These are phyloP conservation scores for Pyrenopolyporus hunteri DNA, from an alignment of 495 filamentous ascomycete species.

Conservation along the genomic window DNA sequence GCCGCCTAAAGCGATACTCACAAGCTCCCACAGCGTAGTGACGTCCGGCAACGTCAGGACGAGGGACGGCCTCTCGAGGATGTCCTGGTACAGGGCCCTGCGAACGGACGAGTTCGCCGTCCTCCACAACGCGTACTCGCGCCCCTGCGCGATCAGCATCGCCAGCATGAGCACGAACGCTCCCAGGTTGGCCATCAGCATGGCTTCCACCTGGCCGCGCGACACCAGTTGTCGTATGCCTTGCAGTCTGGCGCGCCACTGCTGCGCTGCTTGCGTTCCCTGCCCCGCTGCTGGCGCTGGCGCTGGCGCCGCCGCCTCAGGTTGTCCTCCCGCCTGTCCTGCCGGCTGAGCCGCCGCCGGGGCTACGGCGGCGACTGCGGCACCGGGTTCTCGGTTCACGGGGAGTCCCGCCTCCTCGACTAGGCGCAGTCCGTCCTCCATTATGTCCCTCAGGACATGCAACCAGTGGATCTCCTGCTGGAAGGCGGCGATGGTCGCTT, in stretches of 20 bases:
- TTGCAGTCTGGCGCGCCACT: not conserved
- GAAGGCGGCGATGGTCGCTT: slow-evolving; percentile 3
- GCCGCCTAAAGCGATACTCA: too few relatives aligned
- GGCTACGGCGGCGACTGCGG: not conserved
- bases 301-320: not conserved
- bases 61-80: not conserved
- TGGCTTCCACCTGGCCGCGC: not conserved
- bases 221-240: not conserved
- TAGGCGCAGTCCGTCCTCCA: not conserved
- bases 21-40: slow-evolving; percentile 15
- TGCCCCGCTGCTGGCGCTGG: not conserved
- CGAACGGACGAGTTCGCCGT: slow-evolving; percentile 11
- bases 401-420: too few relatives aligned
- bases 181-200: not conserved
- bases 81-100: slow-evolving; percentile 10
- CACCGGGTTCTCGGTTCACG: not conserved
- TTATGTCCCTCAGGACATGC: not conserved
- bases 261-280: not conserved
- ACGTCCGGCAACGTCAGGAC: slow-evolving; percentile 15
- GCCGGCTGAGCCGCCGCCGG: not conserved
- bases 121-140: slow-evolving; percentile 17
- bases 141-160: slow-evolving; percentile 10
- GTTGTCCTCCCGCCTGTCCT: not conserved
- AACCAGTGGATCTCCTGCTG: not conserved
- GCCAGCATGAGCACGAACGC: not conserved